Evolutionary conservation across 2,329 filamentous ascomycete genomes (phyloP).

Genomic region (Fusarium concolor): DNA sequence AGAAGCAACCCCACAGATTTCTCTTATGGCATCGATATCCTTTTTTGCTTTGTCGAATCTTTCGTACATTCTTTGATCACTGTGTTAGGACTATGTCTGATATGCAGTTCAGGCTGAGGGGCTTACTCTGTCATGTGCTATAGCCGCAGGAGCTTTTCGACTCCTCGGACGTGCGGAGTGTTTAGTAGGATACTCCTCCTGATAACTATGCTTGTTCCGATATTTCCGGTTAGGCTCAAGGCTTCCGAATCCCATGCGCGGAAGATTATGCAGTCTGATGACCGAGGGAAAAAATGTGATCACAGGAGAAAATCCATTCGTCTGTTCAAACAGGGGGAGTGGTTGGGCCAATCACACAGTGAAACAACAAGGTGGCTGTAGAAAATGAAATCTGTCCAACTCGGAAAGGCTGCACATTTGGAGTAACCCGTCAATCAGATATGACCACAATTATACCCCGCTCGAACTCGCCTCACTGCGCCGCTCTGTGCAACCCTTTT

Average conservation of each 20-base stretch:
- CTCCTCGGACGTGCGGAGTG: not conserved
- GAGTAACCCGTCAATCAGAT: not conserved
- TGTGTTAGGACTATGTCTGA: not conserved
- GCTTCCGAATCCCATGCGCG: not conserved
- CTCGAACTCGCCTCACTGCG: not conserved
- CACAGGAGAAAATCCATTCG: not conserved
- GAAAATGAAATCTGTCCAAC: not conserved
- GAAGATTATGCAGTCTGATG: not conserved
- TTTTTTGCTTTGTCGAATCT: not conserved
- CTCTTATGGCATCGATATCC: not conserved
- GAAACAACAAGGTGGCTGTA: too few relatives aligned
- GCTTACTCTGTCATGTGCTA: not conserved
- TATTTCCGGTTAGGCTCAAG: not conserved
- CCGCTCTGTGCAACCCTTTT: not conserved
- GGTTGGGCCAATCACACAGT: not conserved
- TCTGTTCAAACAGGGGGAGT: not conserved
- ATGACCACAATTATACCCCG: not conserved
- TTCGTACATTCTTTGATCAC: not conserved
- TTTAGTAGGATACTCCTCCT: not conserved
- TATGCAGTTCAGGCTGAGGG: not conserved
- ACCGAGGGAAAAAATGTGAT: not conserved
- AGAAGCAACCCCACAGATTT: not conserved
- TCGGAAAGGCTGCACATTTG: not conserved
- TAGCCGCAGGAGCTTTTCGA: not conserved
- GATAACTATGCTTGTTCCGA: not conserved